Evolutionary conservation across 352 stramenopile species (phyloP).

Genomic region (Elongisporangium anandrum): DNA sequence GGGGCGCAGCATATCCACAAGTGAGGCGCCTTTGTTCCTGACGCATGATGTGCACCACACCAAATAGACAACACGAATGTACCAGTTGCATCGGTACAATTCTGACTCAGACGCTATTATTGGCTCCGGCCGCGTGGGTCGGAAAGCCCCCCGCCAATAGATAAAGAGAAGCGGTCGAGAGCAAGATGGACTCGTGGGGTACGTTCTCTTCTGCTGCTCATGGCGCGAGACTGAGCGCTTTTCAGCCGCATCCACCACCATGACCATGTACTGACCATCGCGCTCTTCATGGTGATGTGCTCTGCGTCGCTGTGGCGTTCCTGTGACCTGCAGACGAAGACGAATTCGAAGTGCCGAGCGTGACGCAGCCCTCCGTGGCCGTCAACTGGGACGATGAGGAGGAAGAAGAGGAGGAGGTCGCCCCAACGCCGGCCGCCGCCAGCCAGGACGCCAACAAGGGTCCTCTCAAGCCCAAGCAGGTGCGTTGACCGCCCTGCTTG

Average conservation of each 20-base stretch:
- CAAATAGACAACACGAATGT: background rate
- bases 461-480: conserved; percentile 75
- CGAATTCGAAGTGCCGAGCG: conserved; percentile 74
- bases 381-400: conserved; percentile 79
- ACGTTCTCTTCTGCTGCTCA: conserved; percentile 9
- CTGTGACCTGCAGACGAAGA: conserved; percentile 53
- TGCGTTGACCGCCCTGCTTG: conserved; percentile 1
- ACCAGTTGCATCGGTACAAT: background rate
- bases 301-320: background rate
- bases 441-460: conserved; percentile 31
- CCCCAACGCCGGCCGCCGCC: conserved; percentile 13
- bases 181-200: conserved; percentile 79
- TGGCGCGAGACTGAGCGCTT: background rate
- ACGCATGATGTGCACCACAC: background rate
- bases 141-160: background rate
- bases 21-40: background rate
- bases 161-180: background rate
- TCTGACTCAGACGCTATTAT: background rate
- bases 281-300: background rate
- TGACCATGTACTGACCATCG: background rate
- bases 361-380: conserved; percentile 31
- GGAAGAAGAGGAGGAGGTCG: conserved; percentile 62
- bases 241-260: background rate
- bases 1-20: background rate
- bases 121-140: background rate